Evolutionary conservation across 2,329 filamentous ascomycete genomes (phyloP), one percentile per base, ranked within the genome.

Genomic region (Claviceps paspali): DNA sequence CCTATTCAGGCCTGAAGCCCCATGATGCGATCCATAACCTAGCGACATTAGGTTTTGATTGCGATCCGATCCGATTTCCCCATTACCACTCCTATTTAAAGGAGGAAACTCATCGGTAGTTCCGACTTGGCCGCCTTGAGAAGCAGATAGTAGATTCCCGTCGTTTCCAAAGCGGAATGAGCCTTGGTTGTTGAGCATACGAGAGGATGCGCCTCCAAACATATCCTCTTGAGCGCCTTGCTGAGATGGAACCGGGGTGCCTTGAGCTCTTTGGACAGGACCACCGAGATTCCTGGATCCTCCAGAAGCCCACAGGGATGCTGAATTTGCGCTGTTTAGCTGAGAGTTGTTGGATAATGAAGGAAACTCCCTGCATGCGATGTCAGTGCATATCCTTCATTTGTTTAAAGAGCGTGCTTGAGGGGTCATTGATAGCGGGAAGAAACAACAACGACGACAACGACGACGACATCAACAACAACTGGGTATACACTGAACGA

Each of bases 81-180:
- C 70, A 43, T 69, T 73, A 24, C 60, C 62, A 30, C 67, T 67
- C 42, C 71, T 61, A 45, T 70, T 76, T 38, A 79, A 52, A 14
- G 75, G 74, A 5, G 74, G 74, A 38, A 79, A 79, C 14, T 78
- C 75, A 35, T 79, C 75, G 30, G 65, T 63, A 38, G 59, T 65
- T 37, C 53, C 65, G 3, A 63, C 52, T 37, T 66, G 68, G 33
- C 58, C 52, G 33, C 58, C 52, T 46, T 72, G 69, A 5, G 64
- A 53, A 35, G 68, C 51, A 43, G 64, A 61, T 12, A 57, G 48
- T 18, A 52, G 36, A 36, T 51, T 62, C 29, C 51, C 57, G 46
- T 70, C 68, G 46, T 54, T 67, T 30, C 68, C 67, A 43, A 73
- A 75, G 15, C 69, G 63, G 47, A 73, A 74, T 9, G 64, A 61